A percentile compares a stretch with the other conserved stretches of the same genome.
Conservation (phyloP, 2,329 filamentous ascomycete genomes). For the Talaromyces marneffei region DNA sequence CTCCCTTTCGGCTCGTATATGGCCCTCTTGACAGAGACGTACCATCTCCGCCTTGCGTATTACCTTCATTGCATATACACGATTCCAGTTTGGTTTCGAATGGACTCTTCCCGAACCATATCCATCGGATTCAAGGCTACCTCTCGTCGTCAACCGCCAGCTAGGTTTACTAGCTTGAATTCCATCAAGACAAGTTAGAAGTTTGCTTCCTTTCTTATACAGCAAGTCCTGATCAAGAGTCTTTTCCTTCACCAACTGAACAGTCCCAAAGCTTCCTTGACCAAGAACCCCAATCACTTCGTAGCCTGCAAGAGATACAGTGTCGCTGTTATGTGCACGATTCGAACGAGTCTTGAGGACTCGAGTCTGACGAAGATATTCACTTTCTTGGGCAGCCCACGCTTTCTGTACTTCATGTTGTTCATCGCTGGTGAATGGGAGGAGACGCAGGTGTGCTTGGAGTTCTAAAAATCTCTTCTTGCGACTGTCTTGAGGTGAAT, state of each 20-base stretch:
- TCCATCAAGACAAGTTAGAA: constrained; percentile 15
- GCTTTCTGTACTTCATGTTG: constrained; percentile 48
- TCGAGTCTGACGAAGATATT: constrained; percentile 68
- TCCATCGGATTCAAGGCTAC: not conserved
- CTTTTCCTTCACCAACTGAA: constrained; percentile 73
- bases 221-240: not conserved
- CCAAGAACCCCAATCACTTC: constrained; percentile 77
- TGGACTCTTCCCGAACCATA: constrained; percentile 7
- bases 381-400: constrained; percentile 63
- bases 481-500: constrained; percentile 54
- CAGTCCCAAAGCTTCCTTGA: constrained; percentile 91
- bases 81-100: constrained; percentile 32
- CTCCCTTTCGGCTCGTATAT: constrained; percentile 83
- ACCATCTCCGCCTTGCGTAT: constrained; percentile 94
- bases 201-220: constrained; percentile 11
- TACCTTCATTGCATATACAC: constrained; percentile 93
- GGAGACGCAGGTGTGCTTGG: constrained; percentile 57
- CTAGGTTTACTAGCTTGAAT: constrained; percentile 6
- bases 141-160: not conserved
- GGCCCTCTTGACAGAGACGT: constrained; percentile 82
- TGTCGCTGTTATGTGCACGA: constrained; percentile 37
- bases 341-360: constrained; percentile 60
- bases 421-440: constrained; percentile 53
- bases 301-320: constrained; percentile 59
- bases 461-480: constrained; percentile 57